Base-by-base conservation (phyloP, 2,329 filamentous ascomycete genomes). In the Fusarium hostae region DNA sequence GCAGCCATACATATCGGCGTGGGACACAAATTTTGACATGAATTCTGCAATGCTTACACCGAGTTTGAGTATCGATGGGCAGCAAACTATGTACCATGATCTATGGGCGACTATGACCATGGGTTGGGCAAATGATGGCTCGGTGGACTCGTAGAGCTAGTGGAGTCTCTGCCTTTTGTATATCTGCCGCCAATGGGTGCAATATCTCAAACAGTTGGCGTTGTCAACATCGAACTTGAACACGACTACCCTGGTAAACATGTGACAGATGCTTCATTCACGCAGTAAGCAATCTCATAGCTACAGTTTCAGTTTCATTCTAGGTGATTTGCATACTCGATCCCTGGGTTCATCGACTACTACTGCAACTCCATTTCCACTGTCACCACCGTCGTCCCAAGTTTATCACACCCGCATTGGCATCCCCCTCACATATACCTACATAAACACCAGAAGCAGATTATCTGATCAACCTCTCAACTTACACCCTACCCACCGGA, bases 81-180 rank as follows among this genome's bases (percentile, higher is more conserved):
- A 72, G 58, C 74, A 78, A 71, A 74, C 75, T 15, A 64, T 77
- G 54, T 82, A 82, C 59, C 79, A 85, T 58, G 84, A 86, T 66
- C 68, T 86, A 12, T 86, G 85, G 84, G 81, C 83, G 16, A 83
- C 84, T 6, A 85, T 86, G 83, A 86, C 82, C 0, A 81, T 83
- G 81, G 79, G 79, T 1, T 86, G 84, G 84, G 78, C 81, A 16
- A 74, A 71, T 34, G 75, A 71, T 9, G 60, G 64, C n/a, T 32
- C 37, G 4, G 55, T 62, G 22, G 68, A 64, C 22, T 24, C 32
- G 24, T 62, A n/a, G 43, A 55, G 26, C 20, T 16, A 54, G 40
- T 28, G 22, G 30, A 32, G 37, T 7, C 15, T 13, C 45, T 37
- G 41, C 20, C 28, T 52, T 39, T 32, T 68, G 40, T 44, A 52